Percentiles rank a stretch among this genome's conserved stretches.
Evolutionary conservation across 768 basidiomycete genomes (phyloP).

Genomic region (Leccinellum albellum): DNA sequence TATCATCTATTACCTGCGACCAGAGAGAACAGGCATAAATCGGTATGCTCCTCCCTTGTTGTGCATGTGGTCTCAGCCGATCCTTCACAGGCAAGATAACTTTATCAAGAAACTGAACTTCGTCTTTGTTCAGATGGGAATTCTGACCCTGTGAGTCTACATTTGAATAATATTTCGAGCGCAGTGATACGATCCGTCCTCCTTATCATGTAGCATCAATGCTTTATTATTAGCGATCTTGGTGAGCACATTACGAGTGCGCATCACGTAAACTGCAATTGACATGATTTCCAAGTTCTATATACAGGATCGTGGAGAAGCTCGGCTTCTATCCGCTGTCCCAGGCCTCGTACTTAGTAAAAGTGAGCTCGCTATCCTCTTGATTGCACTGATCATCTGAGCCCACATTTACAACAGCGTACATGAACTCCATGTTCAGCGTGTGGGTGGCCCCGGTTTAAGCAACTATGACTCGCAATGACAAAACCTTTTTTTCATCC

Average conservation of each 20-base stretch:
- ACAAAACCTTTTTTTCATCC: background rate
- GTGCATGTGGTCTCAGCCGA: background rate
- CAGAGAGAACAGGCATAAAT: slow-evolving; percentile 3
- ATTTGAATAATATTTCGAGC: background rate
- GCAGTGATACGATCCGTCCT: background rate
- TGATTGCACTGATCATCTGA: background rate
- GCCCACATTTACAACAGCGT: slow-evolving; percentile 6
- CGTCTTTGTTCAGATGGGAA: slow-evolving; percentile 19
- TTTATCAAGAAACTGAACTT: slow-evolving; percentile 12
- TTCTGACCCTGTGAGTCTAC: slow-evolving; percentile 16
- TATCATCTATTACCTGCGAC: slow-evolving; percentile 13
- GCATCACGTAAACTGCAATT: background rate
- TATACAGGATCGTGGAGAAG: background rate
- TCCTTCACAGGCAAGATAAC: background rate
- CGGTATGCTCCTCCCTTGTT: slow-evolving; percentile 5
- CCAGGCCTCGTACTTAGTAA: slow-evolving; percentile 16
- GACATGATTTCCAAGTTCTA: slow-evolving; percentile 12
- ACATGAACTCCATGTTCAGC: slow-evolving; percentile 21
- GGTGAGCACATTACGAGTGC: slow-evolving; percentile 4
- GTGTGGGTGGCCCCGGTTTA: slow-evolving; percentile 13
- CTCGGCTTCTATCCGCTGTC: slow-evolving; percentile 3
- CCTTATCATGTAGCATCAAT: slow-evolving; percentile 3
- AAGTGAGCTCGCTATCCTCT: slow-evolving; percentile 1
- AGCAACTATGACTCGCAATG: background rate
- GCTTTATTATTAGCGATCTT: slow-evolving; percentile 5